phyloP scores from a whole-genome alignment of 148 eudicot genomes.

The Chenopodium berlandieri region DNA sequence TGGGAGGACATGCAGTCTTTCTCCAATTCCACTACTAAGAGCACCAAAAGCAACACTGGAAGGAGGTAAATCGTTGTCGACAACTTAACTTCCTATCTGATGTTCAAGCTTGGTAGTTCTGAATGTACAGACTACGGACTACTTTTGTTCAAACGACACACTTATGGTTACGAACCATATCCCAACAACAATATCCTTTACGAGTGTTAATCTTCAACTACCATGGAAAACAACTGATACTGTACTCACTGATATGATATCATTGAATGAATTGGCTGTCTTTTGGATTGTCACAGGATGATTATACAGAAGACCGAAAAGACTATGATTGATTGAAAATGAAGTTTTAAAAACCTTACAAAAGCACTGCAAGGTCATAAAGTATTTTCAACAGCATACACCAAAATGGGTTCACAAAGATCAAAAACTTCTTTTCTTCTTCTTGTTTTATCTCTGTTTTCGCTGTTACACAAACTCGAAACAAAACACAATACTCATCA shows the following conservation, averaged over 20 bases:
- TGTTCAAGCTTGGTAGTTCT: background rate
- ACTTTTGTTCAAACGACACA: conserved; percentile 1
- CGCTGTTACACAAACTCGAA: conserved; percentile 22
- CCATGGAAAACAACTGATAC: conserved; percentile 3
- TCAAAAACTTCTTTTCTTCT: conserved; percentile 18
- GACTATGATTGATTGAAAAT: background rate
- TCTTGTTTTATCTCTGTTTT: conserved; percentile 20
- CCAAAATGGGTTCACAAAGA: conserved; percentile 34
- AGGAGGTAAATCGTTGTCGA: conserved; percentile 35
- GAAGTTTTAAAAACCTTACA: conserved; percentile 15
- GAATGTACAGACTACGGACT: too few relatives aligned
- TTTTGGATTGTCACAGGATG: conserved; percentile 7
- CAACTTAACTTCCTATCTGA: background rate
- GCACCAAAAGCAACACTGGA: conserved; percentile 26
- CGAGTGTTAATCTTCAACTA: conserved; percentile 24
- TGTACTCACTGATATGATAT: conserved; percentile 8
- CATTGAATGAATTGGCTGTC: background rate
- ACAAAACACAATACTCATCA: conserved; percentile 37
- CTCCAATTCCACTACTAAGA: conserved; percentile 26
- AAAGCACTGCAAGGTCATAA: conserved; percentile 12
- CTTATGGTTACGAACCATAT: background rate
- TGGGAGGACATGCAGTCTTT: conserved; percentile 18
- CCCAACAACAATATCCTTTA: conserved; percentile 17
- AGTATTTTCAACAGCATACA: background rate
- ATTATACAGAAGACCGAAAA: conserved; percentile 16